A percentile compares a stretch with the other conserved stretches of the same genome.
These are phyloP conservation scores for Penicillium glabrum DNA, from an alignment of 2,329 filamentous ascomycete genomes.

Conservation along the genomic window DNA sequence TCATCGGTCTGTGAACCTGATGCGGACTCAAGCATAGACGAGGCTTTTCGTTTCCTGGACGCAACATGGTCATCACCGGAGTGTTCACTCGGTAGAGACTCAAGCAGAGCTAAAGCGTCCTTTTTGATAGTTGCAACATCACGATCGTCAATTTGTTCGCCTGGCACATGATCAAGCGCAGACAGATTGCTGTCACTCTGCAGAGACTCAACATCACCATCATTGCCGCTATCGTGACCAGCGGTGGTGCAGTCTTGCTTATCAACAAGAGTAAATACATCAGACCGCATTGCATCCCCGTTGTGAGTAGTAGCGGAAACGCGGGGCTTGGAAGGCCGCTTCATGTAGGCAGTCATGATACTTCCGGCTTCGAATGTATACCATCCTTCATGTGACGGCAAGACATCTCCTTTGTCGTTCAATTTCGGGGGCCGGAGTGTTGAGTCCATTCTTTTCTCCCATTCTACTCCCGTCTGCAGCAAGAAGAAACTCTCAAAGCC, in stretches of 20 bases:
- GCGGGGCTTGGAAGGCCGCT: not conserved
- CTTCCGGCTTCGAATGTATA: conserved; percentile 27
- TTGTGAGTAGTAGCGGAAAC: not conserved
- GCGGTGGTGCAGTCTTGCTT: not conserved
- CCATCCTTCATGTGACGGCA: conserved; percentile 33
- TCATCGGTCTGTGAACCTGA: too few relatives aligned
- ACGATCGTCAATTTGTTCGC: not conserved
- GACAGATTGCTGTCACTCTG: not conserved
- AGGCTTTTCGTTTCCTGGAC: too few relatives aligned
- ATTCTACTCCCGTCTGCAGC: conserved; percentile 57
- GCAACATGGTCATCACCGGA: too few relatives aligned
- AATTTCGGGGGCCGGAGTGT: conserved; percentile 18
- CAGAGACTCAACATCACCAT: not conserved
- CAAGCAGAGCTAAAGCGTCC: not conserved
- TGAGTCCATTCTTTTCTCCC: conserved; percentile 49
- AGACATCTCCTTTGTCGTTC: conserved; percentile 21
- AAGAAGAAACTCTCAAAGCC: conserved; percentile 60
- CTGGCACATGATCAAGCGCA: not conserved
- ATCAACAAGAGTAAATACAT: not conserved
- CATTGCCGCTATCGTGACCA: not conserved
- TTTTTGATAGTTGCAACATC: not conserved
- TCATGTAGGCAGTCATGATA: conserved; percentile 24
- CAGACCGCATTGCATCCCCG: not conserved
- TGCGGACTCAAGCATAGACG: too few relatives aligned
- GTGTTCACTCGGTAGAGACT: not conserved